Evolutionary conservation across 2,329 filamentous ascomycete species (phyloP).

Genomic region (Aspergillus sp.): DNA sequence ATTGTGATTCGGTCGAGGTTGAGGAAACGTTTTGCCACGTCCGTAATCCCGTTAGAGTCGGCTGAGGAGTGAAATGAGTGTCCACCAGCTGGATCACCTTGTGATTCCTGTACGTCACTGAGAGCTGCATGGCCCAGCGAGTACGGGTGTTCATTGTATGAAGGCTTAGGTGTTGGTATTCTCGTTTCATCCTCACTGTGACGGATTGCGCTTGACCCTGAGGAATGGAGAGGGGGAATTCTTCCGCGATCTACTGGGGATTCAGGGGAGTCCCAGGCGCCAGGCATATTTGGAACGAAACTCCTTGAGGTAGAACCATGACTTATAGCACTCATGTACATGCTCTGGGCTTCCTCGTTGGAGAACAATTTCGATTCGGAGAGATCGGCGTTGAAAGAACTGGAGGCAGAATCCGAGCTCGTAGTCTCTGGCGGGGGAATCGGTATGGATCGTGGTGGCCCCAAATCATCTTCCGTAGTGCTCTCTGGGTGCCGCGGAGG

Average conservation of each 20-base stretch:
- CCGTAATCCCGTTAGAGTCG: slow-evolving; percentile 28
- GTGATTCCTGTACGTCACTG: slow-evolving; percentile 14
- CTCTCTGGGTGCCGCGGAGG: slow-evolving; percentile 1
- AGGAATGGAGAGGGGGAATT: slow-evolving; percentile 4
- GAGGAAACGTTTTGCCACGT: slow-evolving; percentile 42
- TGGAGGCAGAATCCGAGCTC: slow-evolving; percentile 29
- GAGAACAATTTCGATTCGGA: slow-evolving; percentile 53
- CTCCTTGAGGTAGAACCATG: slow-evolving; percentile 36
- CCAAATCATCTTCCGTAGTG: neutral
- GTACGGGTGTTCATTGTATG: slow-evolving; percentile 24
- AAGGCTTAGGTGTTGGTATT: slow-evolving; percentile 37
- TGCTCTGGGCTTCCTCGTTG: slow-evolving; percentile 55
- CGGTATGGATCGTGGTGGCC: slow-evolving; percentile 18
- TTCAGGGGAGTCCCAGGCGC: slow-evolving; percentile 45
- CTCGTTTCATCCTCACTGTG: slow-evolving; percentile 23
- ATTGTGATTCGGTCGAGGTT: slow-evolving; percentile 40
- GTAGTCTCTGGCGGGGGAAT: slow-evolving; percentile 30
- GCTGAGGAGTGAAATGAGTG: slow-evolving; percentile 24
- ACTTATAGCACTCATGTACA: slow-evolving; percentile 63
- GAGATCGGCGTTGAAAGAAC: slow-evolving; percentile 37
- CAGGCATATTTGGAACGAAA: slow-evolving; percentile 45
- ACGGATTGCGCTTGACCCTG: neutral
- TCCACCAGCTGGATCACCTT: slow-evolving; percentile 21
- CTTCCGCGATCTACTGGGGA: slow-evolving; percentile 19
- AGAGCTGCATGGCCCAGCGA: slow-evolving; percentile 17